Conservation (phyloP, 768 basidiomycete species). For the Termitomyces sp. region DNA sequence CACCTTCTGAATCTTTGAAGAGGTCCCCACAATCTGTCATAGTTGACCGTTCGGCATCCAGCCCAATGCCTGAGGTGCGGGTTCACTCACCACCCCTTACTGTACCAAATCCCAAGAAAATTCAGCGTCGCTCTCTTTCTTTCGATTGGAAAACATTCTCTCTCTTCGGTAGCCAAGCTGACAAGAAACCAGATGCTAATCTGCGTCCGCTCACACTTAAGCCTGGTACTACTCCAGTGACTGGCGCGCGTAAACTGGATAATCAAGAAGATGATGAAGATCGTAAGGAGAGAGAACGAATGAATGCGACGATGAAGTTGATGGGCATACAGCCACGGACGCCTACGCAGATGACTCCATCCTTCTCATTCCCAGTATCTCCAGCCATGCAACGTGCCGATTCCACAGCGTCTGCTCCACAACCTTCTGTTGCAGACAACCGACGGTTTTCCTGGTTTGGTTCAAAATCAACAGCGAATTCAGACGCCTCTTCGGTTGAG, state of each 20-base stretch:
- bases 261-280: slow-evolving; percentile 93
- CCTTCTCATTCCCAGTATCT: slow-evolving; percentile 19
- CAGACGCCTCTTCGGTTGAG: slow-evolving; percentile 43
- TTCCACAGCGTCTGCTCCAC: slow-evolving; percentile 12
- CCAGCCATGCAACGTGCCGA: slow-evolving; percentile 19
- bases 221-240: slow-evolving; percentile 50
- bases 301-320: slow-evolving; percentile 88
- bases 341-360: slow-evolving; percentile 32
- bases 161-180: slow-evolving; percentile 52
- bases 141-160: slow-evolving; percentile 82
- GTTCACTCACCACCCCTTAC: slow-evolving; percentile 18
- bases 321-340: slow-evolving; percentile 78
- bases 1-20: slow-evolving; percentile 30
- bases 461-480: slow-evolving; percentile 32
- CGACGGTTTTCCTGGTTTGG: slow-evolving; percentile 73
- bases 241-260: slow-evolving; percentile 73
- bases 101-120: slow-evolving; percentile 35
- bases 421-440: slow-evolving; percentile 25
- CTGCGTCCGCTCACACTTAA: slow-evolving; percentile 72
- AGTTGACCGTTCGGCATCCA: slow-evolving; percentile 36
- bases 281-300: slow-evolving; percentile 75
- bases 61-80: slow-evolving; percentile 23
- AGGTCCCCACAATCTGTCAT: slow-evolving; percentile 59
- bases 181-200: slow-evolving; percentile 58
- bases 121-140: slow-evolving; percentile 71